Conservation (phyloP, 2,329 filamentous ascomycete genomes). For the Curvularia sp. region DNA sequence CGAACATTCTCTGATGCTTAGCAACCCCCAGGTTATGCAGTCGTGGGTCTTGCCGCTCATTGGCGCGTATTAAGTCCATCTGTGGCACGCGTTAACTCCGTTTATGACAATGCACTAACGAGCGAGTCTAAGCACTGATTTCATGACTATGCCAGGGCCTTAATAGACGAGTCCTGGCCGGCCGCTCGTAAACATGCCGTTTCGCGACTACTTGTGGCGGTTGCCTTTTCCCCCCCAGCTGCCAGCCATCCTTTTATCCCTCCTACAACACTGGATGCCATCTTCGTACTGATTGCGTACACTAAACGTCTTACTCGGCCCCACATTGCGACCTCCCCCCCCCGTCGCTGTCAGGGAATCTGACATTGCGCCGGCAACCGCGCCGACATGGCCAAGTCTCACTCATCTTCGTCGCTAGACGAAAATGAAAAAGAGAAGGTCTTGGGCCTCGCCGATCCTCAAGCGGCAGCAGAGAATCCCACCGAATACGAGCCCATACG, state of each 20-base stretch:
- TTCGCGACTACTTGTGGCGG: slow-evolving; percentile 11
- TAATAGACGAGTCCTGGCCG: slow-evolving; percentile 29
- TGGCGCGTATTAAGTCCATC: slow-evolving; percentile 39
- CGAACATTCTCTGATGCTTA: slow-evolving; percentile 35
- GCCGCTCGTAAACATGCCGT: slow-evolving; percentile 16
- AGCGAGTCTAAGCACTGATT: slow-evolving; percentile 28
- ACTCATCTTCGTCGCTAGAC: slow-evolving; percentile 34
- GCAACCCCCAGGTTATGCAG: slow-evolving; percentile 37
- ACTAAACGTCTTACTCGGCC: slow-evolving; percentile 3
- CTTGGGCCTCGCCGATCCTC: slow-evolving; percentile 45
- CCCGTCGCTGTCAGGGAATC: slow-evolving; percentile 3
- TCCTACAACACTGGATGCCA: background rate
- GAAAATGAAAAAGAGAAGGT: slow-evolving; percentile 50
- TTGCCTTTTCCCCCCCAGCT: slow-evolving; percentile 6
- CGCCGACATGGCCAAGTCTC: slow-evolving; percentile 27
- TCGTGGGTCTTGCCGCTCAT: slow-evolving; percentile 24
- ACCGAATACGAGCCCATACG: slow-evolving; percentile 51
- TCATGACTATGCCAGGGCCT: slow-evolving; percentile 28
- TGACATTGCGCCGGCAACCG: slow-evolving; percentile 1
- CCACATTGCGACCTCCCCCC: slow-evolving; percentile 7
- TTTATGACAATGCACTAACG: slow-evolving; percentile 34
- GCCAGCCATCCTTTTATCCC: slow-evolving; percentile 1
- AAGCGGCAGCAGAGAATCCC: slow-evolving; percentile 43
- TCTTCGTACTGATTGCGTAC: background rate
- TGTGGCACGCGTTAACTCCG: slow-evolving; percentile 39